Evolutionary conservation across 768 basidiomycete genomes (phyloP).

Genomic region (Auriscalpium orientale): DNA sequence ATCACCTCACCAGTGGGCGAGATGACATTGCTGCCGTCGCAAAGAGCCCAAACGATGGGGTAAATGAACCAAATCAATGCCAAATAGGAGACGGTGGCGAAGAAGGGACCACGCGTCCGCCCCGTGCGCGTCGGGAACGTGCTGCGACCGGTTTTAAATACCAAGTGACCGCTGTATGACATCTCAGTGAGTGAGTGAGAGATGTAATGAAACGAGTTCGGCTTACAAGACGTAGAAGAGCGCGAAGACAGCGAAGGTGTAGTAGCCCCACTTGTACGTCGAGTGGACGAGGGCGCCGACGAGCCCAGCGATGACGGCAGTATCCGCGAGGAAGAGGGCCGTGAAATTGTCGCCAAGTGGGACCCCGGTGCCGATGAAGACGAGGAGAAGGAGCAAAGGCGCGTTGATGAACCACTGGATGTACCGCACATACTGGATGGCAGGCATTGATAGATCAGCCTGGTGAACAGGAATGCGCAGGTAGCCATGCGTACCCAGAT

Average conservation of each 20-base stretch:
- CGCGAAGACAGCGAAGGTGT: constrained; percentile 36
- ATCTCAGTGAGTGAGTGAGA: background rate
- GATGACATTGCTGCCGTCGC: constrained; percentile 48
- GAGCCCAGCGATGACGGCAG: constrained; percentile 38
- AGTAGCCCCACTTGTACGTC: constrained; percentile 50
- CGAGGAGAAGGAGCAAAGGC: constrained; percentile 39
- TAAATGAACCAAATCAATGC: constrained; percentile 49
- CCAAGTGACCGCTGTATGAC: constrained; percentile 9
- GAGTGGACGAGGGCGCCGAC: constrained; percentile 44
- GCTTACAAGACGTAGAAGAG: constrained; percentile 44
- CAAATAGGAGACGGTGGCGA: constrained; percentile 32
- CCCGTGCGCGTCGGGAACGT: constrained; percentile 17
- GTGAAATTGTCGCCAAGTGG: constrained; percentile 41
- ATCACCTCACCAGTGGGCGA: constrained; percentile 46
- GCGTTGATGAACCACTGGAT: constrained; percentile 53
- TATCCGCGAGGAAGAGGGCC: constrained; percentile 38
- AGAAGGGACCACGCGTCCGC: constrained; percentile 24
- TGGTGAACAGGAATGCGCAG: background rate
- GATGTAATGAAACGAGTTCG: constrained; percentile 9
- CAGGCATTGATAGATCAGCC: too few species aligned
- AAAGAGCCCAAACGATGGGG: constrained; percentile 49
- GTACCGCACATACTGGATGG: constrained; percentile 38
- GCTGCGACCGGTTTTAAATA: background rate
- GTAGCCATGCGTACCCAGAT: constrained; percentile 34
- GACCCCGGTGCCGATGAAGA: constrained; percentile 40